Conservation (phyloP, 2,329 filamentous ascomycete species). For the Fusarium robinianum region DNA sequence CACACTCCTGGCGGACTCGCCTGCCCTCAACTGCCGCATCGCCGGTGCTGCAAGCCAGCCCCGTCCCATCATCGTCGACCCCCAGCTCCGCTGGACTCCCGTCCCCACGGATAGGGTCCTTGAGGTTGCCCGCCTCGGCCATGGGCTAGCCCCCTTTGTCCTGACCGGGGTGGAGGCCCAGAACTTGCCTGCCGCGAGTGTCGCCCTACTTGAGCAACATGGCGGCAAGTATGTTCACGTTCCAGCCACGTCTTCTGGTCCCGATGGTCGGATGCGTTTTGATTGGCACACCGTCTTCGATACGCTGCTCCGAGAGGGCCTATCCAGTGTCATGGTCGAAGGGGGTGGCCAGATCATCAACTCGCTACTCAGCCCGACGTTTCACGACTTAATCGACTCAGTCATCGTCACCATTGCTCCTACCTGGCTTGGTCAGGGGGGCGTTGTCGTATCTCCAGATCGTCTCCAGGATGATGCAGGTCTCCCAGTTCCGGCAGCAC, state of each 20-base stretch:
- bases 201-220: constrained; percentile 48
- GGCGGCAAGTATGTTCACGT: constrained; percentile 59
- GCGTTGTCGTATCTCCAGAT: constrained; percentile 76
- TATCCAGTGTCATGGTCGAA: constrained; percentile 88
- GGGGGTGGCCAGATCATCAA: constrained; percentile 85
- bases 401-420: constrained; percentile 90
- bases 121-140: constrained; percentile 63
- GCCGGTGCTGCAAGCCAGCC: constrained; percentile 69
- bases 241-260: constrained; percentile 38
- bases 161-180: constrained; percentile 55
- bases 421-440: constrained; percentile 83
- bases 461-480: constrained; percentile 56
- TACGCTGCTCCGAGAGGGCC: constrained; percentile 60
- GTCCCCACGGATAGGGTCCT: constrained; percentile 66
- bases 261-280: constrained; percentile 51
- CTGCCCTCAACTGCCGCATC: constrained; percentile 81
- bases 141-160: constrained; percentile 75
- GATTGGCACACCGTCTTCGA: constrained; percentile 68
- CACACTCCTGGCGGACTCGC: constrained; percentile 84
- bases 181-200: constrained; percentile 51
- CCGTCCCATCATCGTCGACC: constrained; percentile 81
- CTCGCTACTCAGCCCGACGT: constrained; percentile 68
- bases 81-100: constrained; percentile 72
- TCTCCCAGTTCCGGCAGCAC: constrained; percentile 62
- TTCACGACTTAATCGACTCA: constrained; percentile 68